These are phyloP conservation scores for Balansia obtecta DNA, from an alignment of 2,329 filamentous ascomycete genomes.

Conservation along the genomic window DNA sequence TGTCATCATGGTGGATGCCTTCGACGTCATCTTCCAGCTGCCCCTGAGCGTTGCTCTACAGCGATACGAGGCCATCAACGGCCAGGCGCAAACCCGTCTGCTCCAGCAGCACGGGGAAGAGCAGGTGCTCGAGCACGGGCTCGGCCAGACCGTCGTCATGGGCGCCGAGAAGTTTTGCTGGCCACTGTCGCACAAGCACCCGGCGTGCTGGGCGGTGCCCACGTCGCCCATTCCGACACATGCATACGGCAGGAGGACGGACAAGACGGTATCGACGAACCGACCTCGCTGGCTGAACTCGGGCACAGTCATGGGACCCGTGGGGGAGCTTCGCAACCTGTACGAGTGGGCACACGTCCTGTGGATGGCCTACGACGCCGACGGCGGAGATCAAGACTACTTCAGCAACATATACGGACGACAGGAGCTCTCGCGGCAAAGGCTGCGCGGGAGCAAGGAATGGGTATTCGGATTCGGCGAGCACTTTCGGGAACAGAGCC, in stretches of 20 bases:
- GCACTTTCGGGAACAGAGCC: background rate
- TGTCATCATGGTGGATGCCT: background rate
- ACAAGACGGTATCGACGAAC: background rate
- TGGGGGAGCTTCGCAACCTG: background rate
- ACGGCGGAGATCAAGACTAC: background rate
- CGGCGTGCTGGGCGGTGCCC: background rate
- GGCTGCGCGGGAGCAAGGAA: too few relatives aligned
- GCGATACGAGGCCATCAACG: background rate
- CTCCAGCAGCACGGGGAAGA: background rate
- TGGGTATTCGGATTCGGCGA: background rate
- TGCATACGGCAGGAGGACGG: background rate
- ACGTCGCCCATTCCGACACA: background rate
- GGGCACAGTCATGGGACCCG: background rate
- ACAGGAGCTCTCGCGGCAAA: background rate
- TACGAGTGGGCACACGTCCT: background rate
- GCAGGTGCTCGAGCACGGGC: background rate
- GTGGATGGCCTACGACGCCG: background rate
- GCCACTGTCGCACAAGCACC: background rate
- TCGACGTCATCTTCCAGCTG: background rate
- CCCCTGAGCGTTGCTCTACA: background rate
- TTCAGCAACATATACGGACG: background rate
- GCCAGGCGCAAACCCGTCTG: background rate
- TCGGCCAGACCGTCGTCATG: background rate
- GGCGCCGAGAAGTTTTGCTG: background rate
- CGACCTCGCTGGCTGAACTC: background rate